Evolutionary conservation across 176 grass and related monocot genomes (phyloP), one percentile per base, ranked within the genome.

Genomic region (Bolboschoenus planiculmis): DNA sequence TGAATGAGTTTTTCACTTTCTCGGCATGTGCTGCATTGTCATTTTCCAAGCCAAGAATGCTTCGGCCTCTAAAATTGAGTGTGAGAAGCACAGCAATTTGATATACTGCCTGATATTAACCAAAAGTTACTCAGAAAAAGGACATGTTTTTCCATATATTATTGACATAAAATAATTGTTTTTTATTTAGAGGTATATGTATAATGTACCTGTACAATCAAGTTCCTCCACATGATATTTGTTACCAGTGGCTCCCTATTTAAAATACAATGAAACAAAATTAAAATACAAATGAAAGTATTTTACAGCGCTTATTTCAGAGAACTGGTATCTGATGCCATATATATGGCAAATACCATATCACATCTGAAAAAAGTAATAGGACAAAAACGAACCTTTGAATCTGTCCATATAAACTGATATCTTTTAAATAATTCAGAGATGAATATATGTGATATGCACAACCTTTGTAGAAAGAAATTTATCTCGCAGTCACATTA

Each of bases 171-270:
- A 42, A 85, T 13, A 27, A 79, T 35, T 30, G 60, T 10, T 7
- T 10, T 4, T 73, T 61, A 10, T 75, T 36, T 30, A 40, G 27
- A 67, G 18, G 30, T 20, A 70, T 64, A 23, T 65, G 60, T 29
- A 59, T 54, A 79, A 68, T 78, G 79, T 87, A 93, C 96, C 96
- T 95, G 94, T 36, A 99, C 86, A 67, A 99, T 82, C 68, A 95
- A 85, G 77, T 99, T 99, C 79, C 92, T 95, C 96, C 92, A 98
- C 96, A 98, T 98, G 73, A 95, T 87, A 91, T 98, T 98, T 85
- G 96, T 93, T 83, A 98, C 55, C 79, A 98, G 84, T 35, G 96
- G 89, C 62, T 98, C 96, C 86, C 96, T 98, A 81, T 26, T 61
- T 74, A 84, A 67, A 85, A 83, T 57, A 51, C 1, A 37, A 85